phyloP scores from a whole-genome alignment of 805 yeast species.

The Spathaspora passalidarum region DNA sequence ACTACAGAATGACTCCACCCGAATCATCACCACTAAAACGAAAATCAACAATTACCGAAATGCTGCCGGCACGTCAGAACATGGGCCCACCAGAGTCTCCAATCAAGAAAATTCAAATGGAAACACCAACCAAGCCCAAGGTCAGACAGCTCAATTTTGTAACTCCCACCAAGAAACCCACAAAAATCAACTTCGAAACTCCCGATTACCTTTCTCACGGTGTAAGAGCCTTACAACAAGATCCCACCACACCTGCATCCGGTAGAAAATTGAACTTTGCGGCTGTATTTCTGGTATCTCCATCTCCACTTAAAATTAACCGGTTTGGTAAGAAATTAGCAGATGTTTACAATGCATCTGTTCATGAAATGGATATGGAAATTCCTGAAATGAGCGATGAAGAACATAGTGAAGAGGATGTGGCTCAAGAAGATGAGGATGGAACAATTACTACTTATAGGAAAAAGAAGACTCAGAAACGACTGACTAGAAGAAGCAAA shows the following conservation, averaged over 20 bases:
- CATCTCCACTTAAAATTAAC: constrained; percentile 43
- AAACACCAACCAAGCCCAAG: constrained; percentile 4
- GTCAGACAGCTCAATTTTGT: neutral
- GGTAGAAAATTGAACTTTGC: neutral
- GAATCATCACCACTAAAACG: constrained; percentile 39
- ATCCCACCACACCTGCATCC: constrained; percentile 6
- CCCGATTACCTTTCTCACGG: constrained; percentile 5
- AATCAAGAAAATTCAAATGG: constrained; percentile 3
- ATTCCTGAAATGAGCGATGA: constrained; percentile 6
- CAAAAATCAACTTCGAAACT: constrained; percentile 4
- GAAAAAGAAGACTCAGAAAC: constrained; percentile 46
- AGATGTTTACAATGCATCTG: constrained; percentile 46
- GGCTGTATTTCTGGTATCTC: constrained; percentile 36
- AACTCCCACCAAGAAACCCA: constrained; percentile 1
- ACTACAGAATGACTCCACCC: constrained; percentile 45
- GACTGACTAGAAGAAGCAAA: constrained; percentile 51
- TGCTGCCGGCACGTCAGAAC: neutral
- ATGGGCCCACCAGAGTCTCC: constrained; percentile 9
- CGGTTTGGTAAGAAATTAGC: constrained; percentile 32
- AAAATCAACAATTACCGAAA: constrained; percentile 6
- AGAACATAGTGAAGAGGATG: constrained; percentile 10
- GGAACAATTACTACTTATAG: constrained; percentile 8
- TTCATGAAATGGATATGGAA: constrained; percentile 12
- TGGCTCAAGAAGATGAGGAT: constrained; percentile 9
- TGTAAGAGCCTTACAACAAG: neutral